A percentile compares a stretch with the other conserved stretches of the same genome.
Evolutionary conservation across 1,139 yeast species (phyloP).

Genomic region (Saccharomyces hybrid): DNA sequence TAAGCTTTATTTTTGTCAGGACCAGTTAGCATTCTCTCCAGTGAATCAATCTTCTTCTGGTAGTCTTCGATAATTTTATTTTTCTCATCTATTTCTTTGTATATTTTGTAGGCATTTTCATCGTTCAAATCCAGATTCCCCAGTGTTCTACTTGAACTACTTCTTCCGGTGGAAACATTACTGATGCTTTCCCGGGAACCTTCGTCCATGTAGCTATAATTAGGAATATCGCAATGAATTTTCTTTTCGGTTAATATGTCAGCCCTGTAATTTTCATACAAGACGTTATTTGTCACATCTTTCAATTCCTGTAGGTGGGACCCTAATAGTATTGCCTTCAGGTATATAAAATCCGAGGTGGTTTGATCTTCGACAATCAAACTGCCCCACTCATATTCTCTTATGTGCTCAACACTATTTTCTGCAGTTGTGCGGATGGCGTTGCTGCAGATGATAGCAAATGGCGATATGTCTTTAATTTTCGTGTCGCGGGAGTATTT

Average conservation of each 20-base stretch:
- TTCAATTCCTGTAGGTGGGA: slow-evolving; percentile 75
- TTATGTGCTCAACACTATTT: slow-evolving; percentile 30
- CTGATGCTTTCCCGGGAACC: slow-evolving; percentile 4
- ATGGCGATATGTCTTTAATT: slow-evolving; percentile 39
- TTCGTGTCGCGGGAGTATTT: slow-evolving; percentile 10
- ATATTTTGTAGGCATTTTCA: neutral
- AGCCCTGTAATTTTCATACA: slow-evolving; percentile 70
- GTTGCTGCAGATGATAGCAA: slow-evolving; percentile 42
- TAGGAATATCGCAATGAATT: slow-evolving; percentile 1
- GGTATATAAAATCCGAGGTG: slow-evolving; percentile 54
- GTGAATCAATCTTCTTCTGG: slow-evolving; percentile 15
- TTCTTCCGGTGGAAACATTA: slow-evolving; percentile 5
- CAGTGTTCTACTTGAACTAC: neutral
- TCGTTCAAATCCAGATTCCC: neutral
- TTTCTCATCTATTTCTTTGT: slow-evolving; percentile 16
- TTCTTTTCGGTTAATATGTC: slow-evolving; percentile 6
- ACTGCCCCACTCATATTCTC: slow-evolving; percentile 42
- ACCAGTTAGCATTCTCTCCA: slow-evolving; percentile 13
- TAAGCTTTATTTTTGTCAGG: neutral
- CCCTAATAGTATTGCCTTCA: slow-evolving; percentile 61
- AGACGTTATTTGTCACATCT: slow-evolving; percentile 57
- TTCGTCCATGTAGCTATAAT: neutral
- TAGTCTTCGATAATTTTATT: slow-evolving; percentile 21
- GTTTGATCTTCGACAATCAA: slow-evolving; percentile 45
- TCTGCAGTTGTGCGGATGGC: slow-evolving; percentile 23